Base-by-base conservation (phyloP, 2,329 filamentous ascomycete species). In the Tolypocladium endophyticum region DNA sequence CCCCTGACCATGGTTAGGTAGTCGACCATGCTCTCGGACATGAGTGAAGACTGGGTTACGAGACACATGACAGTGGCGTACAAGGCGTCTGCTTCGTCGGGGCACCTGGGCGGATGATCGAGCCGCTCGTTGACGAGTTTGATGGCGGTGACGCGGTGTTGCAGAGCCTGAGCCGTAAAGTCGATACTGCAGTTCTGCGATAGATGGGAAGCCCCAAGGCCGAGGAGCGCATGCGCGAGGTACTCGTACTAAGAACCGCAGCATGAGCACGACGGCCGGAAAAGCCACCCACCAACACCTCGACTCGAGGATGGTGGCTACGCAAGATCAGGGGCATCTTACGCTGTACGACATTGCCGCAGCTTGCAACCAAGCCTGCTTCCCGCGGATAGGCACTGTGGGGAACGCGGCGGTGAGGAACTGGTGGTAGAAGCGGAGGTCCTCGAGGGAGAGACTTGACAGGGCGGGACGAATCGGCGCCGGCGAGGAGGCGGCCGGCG, bases 391-490 rank as follows among this genome's bases (percentile, higher is more conserved):
- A 7, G 74, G 74, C 11, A 75, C 58, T 1, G 73, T 71, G 2
- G 73, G 74, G 52, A 72, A 72, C 5, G 77, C 78, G 2, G 72
- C 66, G 1, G 76, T 69, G 16, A 81, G 63, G 61, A 81, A 81
- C 62, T 81, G 78, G 60, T 80, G 77, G 61, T 80, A 81, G 63
- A 80, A 79, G 9, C 76, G 71, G 67, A 82, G 71, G 62, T 81
- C 79, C 50, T 77, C 70, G 20, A 75, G 65, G 33, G 68, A 70
- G 59, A 78, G 77, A 36, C 56, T 59, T 30, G 64, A 61, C 33
- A 63, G 52, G 9, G 61, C 57, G 41, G 64, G 56, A 20, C 62
- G 58, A 64, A 58, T 30, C 2, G 45, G 45, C 25, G 16, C 28
- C 45, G 25, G 18, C 5, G 45, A 30, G 20, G 25, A 50, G 25